Base-by-base conservation (phyloP, 257 asterid species). In the Scutellaria minor region DNA sequence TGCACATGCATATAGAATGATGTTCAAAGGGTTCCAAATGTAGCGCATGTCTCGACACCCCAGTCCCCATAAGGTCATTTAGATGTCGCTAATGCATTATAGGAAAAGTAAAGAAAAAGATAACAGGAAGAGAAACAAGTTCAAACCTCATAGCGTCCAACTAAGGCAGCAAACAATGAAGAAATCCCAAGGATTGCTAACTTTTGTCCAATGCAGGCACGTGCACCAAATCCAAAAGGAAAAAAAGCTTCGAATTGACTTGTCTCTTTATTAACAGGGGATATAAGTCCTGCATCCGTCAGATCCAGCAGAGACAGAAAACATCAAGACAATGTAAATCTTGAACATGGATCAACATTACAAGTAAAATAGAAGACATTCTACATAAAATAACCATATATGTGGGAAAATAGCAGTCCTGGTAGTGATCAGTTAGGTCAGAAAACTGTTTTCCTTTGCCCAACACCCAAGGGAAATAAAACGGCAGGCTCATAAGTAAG, bases 211-310 rank as follows among this genome's bases (percentile, higher is more conserved):
- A 83, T 58, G 59, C 87, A 83, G 56, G 80, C 83, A 51, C 87
- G 83, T 3, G 83, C 75, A 56, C 87, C 85, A 68, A 70, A 80
- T 78, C 87, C 87, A 18, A 83, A 83, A 42, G 87, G 80, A 45
- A 80, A 77, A 77, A 74, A 83, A 62, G 79, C 81, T 45, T 70
- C 75, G 39, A 39, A 68, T 52, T 72, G 73, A 45, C 44, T 68
- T 52, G 78, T 75, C 35, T 71, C 83, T 71, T 70, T 67, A 18
- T 64, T 0, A 68, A 15, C 56, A 64, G 64, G 68, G 52, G 72
- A 53, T 55, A 53, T 22, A 18, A 22, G 13, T 58, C 71, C 83
- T 62, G 74, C 68, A 68, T 45, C 77, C 18, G 12, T 12, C 52
- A 1, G 66, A 71, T 37, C 51, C 57, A 61, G 52, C 64, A 41